phyloP scores from a whole-genome alignment of 768 basidiomycete genomes.

The Trametes cubensis region DNA sequence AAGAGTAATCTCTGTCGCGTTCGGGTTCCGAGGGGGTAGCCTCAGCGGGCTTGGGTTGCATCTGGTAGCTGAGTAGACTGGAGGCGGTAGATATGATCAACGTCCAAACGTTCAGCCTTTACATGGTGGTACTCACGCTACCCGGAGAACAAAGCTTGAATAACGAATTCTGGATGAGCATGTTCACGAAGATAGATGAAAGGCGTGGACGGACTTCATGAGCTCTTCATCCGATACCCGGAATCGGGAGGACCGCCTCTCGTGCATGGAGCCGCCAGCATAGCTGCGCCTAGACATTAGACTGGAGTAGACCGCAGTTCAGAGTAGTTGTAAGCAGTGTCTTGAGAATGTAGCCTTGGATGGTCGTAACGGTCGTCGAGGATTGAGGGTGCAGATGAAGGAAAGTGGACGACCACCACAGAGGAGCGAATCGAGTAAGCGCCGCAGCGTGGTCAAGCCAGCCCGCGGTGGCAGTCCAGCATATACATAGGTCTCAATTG shows the following conservation, averaged over 20 bases:
- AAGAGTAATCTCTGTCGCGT: slow-evolving; percentile 63
- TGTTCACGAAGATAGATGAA: slow-evolving; percentile 20
- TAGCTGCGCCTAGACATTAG: slow-evolving; percentile 75
- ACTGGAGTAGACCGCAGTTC: neutral
- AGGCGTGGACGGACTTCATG: slow-evolving; percentile 64
- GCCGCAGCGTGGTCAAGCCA: slow-evolving; percentile 2
- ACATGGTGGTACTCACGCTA: slow-evolving; percentile 62
- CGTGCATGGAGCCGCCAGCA: slow-evolving; percentile 62
- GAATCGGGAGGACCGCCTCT: slow-evolving; percentile 74
- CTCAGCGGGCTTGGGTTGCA: slow-evolving; percentile 56
- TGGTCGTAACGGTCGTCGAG: slow-evolving; percentile 13
- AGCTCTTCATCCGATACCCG: slow-evolving; percentile 84
- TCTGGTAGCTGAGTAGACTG: slow-evolving; percentile 74
- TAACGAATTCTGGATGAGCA: slow-evolving; percentile 3
- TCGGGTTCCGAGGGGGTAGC: slow-evolving; percentile 38
- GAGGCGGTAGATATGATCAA: slow-evolving; percentile 21
- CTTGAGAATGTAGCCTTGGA: neutral
- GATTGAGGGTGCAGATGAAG: neutral
- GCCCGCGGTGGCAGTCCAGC: slow-evolving; percentile 7
- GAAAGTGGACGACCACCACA: slow-evolving; percentile 6
- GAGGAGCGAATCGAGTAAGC: slow-evolving; percentile 10
- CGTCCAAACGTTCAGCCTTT: slow-evolving; percentile 12
- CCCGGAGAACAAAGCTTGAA: slow-evolving; percentile 75
- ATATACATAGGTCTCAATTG: neutral
- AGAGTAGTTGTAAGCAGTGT: no score